Evolutionary conservation across 176 grass and related monocot genomes (phyloP).

Genomic region (sorghum (Sorghum bicolor)): DNA sequence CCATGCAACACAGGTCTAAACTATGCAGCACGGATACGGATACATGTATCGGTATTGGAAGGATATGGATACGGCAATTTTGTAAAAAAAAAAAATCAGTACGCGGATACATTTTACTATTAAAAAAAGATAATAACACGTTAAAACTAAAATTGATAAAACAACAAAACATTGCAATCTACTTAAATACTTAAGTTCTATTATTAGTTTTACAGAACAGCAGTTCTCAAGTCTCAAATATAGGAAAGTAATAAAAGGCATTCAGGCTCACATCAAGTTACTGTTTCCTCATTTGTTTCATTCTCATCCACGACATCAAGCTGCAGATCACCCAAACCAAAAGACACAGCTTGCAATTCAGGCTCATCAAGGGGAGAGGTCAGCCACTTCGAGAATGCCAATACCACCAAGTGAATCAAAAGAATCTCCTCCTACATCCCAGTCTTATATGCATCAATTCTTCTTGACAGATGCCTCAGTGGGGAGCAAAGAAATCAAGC

Average conservation of each 20-base stretch:
- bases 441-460: background rate
- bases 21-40: background rate
- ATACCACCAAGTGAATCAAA: background rate
- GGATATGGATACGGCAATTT: background rate
- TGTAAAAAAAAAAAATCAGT: background rate
- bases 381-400: background rate
- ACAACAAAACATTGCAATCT: background rate
- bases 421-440: background rate
- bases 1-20: background rate
- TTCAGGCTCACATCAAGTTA: background rate
- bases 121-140: background rate
- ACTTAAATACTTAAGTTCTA: background rate
- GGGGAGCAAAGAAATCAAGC: background rate
- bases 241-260: background rate
- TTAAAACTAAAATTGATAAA: background rate
- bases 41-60: no score
- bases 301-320: background rate
- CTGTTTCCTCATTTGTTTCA: background rate
- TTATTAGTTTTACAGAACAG: background rate
- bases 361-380: background rate
- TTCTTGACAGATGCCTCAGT: background rate
- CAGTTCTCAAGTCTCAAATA: background rate
- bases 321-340: background rate
- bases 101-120: background rate
- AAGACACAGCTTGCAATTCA: background rate